Evolutionary conservation across 345 rosid genomes (phyloP).

Genomic region (Aegle marmelos): DNA sequence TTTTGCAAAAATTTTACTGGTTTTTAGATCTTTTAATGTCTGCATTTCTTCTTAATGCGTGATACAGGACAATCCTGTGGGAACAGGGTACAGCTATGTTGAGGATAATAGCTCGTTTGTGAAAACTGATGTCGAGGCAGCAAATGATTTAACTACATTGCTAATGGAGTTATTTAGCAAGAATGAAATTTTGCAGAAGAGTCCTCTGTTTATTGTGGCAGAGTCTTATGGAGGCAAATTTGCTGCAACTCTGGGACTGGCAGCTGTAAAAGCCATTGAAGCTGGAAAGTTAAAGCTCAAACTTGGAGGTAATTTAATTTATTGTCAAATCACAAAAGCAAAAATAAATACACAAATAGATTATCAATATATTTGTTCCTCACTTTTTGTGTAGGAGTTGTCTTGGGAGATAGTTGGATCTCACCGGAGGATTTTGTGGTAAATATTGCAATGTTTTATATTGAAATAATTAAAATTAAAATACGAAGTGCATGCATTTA

Average conservation of each 20-base stretch:
- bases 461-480: neutral
- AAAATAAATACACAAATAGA: neutral
- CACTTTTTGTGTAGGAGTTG: slow-evolving; percentile 47
- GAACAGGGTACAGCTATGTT: slow-evolving; percentile 74
- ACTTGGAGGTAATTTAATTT: slow-evolving; percentile 60
- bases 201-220: slow-evolving; percentile 75
- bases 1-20: neutral
- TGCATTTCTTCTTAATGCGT: neutral
- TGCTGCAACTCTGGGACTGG: slow-evolving; percentile 72
- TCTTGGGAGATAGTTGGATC: slow-evolving; percentile 85
- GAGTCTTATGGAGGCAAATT: slow-evolving; percentile 95
- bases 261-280: slow-evolving; percentile 53
- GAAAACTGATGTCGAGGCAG: slow-evolving; percentile 81
- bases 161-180: slow-evolving; percentile 48
- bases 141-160: slow-evolving; percentile 68
- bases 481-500: neutral
- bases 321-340: neutral
- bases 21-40: neutral
- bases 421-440: slow-evolving; percentile 96
- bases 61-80: slow-evolving; percentile 73
- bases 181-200: slow-evolving; percentile 43
- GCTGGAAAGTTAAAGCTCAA: slow-evolving; percentile 56
- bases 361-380: neutral
- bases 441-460: neutral
- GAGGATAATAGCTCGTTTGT: slow-evolving; percentile 48